These are phyloP conservation scores for Paraphaeosphaeria sporulosa DNA, from an alignment of 2,329 filamentous ascomycete genomes.

Conservation along the genomic window DNA sequence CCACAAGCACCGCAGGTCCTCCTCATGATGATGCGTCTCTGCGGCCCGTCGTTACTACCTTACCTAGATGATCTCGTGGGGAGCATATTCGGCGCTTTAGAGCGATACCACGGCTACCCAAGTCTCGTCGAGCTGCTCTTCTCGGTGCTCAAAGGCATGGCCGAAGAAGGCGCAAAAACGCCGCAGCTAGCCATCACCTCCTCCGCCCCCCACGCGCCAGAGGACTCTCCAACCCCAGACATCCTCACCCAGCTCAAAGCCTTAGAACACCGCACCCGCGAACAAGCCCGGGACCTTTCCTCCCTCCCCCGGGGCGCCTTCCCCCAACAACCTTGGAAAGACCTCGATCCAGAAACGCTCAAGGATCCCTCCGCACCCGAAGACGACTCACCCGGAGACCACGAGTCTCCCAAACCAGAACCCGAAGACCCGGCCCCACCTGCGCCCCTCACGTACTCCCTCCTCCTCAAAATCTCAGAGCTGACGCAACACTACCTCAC, in stretches of 20 bases:
- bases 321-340: conserved; percentile 46
- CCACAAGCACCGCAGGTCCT: conserved; percentile 90
- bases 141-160: conserved; percentile 79
- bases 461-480: conserved; percentile 81
- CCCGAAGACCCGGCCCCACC: conserved; percentile 67
- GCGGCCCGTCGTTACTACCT: conserved; percentile 80
- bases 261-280: conserved; percentile 39
- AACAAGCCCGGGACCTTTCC: conserved; percentile 35
- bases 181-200: conserved; percentile 55
- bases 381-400: conserved; percentile 29
- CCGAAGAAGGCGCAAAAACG: conserved; percentile 76
- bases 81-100: conserved; percentile 90
- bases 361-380: conserved; percentile 46
- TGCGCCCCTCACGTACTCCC: conserved; percentile 76
- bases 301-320: conserved; percentile 29
- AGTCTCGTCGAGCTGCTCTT: conserved; percentile 86
- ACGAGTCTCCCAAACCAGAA: conserved; percentile 66
- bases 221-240: conserved; percentile 16
- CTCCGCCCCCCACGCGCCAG: background rate
- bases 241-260: conserved; percentile 42
- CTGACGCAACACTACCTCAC: conserved; percentile 92
- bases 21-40: conserved; percentile 90
- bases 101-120: conserved; percentile 93
- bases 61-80: conserved; percentile 91
- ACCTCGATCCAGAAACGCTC: conserved; percentile 39